Percentiles rank a stretch among this genome's conserved stretches.
phyloP scores from a whole-genome alignment of 345 rosid species.

The Salix purpurea region DNA sequence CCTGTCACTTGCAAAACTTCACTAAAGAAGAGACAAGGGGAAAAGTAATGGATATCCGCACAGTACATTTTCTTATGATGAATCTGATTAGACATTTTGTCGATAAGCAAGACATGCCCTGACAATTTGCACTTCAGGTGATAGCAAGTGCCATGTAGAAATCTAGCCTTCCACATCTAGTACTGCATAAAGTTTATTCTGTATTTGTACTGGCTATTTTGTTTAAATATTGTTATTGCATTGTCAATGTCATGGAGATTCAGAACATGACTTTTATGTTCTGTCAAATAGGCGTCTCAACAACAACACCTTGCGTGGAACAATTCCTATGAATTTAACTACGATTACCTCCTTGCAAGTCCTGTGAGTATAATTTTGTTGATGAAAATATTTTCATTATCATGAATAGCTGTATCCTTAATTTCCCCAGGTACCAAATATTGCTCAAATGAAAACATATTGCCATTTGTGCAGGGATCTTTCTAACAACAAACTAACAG shows the following conservation, averaged over 20 bases:
- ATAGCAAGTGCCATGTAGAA: neutral
- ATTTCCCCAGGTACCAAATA: neutral
- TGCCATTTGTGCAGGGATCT: constrained; percentile 58
- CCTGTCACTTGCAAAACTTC: neutral
- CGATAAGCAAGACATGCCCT: neutral
- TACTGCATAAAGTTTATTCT: neutral
- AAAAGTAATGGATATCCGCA: neutral
- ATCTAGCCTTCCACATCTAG: neutral
- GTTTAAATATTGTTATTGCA: neutral
- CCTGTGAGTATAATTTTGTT: constrained; percentile 46
- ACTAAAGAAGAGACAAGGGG: neutral
- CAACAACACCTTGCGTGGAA: constrained; percentile 56
- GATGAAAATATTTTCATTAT: neutral
- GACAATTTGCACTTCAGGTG: neutral
- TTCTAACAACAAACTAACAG: constrained; percentile 59
- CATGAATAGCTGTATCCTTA: neutral
- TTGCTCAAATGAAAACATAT: neutral
- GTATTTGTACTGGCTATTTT: neutral
- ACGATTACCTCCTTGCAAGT: constrained; percentile 49
- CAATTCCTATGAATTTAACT: constrained; percentile 57
- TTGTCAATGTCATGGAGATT: neutral
- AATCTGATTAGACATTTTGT: neutral
- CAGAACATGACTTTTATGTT: constrained; percentile 15
- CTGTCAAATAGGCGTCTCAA: constrained; percentile 62
- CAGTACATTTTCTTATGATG: neutral